A percentile compares a stretch with the other conserved stretches of the same genome.
Evolutionary conservation across 805 yeast species (phyloP).

Genomic region (Candida loeiensis): DNA sequence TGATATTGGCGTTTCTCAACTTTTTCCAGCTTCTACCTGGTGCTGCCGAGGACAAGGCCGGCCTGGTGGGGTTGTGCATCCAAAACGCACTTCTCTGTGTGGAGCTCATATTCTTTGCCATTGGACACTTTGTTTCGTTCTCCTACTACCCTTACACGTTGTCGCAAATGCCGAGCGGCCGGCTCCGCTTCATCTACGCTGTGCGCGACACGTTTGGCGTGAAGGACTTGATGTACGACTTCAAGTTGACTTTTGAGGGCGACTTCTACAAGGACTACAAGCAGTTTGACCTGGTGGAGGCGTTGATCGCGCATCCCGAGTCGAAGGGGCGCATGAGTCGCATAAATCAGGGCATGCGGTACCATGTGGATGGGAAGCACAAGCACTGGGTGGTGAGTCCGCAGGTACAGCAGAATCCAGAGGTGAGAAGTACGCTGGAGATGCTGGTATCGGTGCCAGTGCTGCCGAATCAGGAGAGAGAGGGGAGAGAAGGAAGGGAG

Average conservation of each 20-base stretch:
- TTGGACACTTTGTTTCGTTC: conserved; percentile 87
- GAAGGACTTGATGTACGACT: conserved; percentile 78
- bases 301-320: conserved; percentile 64
- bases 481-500: no score
- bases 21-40: conserved; percentile 43
- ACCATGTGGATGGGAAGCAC: conserved; percentile 69
- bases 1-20: conserved; percentile 52
- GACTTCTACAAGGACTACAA: conserved; percentile 70
- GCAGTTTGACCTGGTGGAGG: conserved; percentile 78
- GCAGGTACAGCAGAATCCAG: conserved; percentile 8
- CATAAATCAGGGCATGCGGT: conserved; percentile 79
- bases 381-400: conserved; percentile 69
- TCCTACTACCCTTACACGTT: conserved; percentile 69
- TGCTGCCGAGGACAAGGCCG: conserved; percentile 19
- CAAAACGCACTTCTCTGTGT: conserved; percentile 78
- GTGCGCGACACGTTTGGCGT: conserved; percentile 71
- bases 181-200: conserved; percentile 61
- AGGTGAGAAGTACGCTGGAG: conserved; percentile 28
- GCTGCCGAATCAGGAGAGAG: no score
- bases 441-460: conserved; percentile 11
- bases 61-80: conserved; percentile 50
- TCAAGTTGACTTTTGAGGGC: conserved; percentile 66
- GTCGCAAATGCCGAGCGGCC: conserved; percentile 58
- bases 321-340: conserved; percentile 62
- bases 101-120: conserved; percentile 81